These are phyloP conservation scores for Vicia villosa DNA, from an alignment of 306 rosid species.

Conservation along the genomic window DNA sequence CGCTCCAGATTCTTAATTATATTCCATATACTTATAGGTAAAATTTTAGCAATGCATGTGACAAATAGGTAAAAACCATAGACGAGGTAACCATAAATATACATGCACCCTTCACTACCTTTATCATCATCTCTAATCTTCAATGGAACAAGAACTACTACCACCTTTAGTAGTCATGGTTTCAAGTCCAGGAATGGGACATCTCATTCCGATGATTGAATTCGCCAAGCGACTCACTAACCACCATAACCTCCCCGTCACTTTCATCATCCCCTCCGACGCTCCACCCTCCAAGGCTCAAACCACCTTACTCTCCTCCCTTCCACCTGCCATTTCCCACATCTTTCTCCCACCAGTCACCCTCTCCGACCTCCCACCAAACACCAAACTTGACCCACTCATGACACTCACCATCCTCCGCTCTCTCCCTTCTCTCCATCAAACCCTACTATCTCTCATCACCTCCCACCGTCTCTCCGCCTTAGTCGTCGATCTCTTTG, in stretches of 20 bases:
- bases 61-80: too few relatives aligned
- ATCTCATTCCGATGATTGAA: conserved; percentile 74
- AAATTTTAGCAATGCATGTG: too few relatives aligned
- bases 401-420: conserved; percentile 38
- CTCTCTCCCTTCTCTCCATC: conserved; percentile 45
- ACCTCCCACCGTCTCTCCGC: conserved; percentile 30
- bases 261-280: conserved; percentile 60
- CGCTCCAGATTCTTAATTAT: too few relatives aligned
- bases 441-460: conserved; percentile 1
- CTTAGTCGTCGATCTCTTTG: conserved; percentile 57
- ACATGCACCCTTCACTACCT: background rate
- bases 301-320: conserved; percentile 41
- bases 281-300: conserved; percentile 58
- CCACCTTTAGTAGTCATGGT: conserved; percentile 44
- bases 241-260: conserved; percentile 41
- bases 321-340: conserved; percentile 37
- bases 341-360: conserved; percentile 35
- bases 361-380: conserved; percentile 23
- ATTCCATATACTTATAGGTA: too few relatives aligned
- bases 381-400: conserved; percentile 15
- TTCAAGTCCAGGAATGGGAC: conserved; percentile 85
- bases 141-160: background rate
- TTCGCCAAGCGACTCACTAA: conserved; percentile 58
- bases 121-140: background rate
- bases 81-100: background rate